Conservation (phyloP, 805 yeast species). For the Candida coquimbonensis region DNA sequence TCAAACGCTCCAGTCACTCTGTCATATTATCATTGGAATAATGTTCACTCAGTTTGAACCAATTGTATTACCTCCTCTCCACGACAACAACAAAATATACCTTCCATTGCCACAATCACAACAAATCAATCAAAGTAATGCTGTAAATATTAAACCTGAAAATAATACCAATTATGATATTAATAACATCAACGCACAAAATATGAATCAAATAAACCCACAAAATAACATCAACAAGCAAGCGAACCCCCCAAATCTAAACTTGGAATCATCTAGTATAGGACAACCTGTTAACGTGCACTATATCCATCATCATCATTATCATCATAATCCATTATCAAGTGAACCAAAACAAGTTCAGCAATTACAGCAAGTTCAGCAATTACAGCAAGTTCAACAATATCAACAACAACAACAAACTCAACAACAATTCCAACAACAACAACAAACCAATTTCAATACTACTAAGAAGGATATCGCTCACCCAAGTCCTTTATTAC, state of each 20-base stretch:
- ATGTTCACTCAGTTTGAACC: constrained; percentile 8
- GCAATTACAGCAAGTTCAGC: too few relatives aligned
- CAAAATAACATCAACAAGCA: constrained; percentile 6
- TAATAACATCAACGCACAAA: too few relatives aligned
- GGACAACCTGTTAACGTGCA: constrained; percentile 9
- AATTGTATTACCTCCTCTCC: constrained; percentile 9
- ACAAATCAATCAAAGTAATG: background rate
- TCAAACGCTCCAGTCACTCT: too few relatives aligned
- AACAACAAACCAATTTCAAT: too few relatives aligned
- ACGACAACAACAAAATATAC: constrained; percentile 5
- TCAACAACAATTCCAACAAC: background rate
- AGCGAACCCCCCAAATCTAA: background rate
- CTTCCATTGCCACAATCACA: constrained; percentile 7
- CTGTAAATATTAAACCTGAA: too few relatives aligned
- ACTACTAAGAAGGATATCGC: background rate
- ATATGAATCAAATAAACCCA: background rate
- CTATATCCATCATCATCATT: constrained; percentile 7
- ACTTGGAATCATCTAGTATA: background rate
- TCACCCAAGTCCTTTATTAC: constrained; percentile 8
- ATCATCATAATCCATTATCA: constrained; percentile 4
- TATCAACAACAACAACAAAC: background rate
- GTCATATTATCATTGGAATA: background rate
- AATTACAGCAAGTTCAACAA: too few relatives aligned
- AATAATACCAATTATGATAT: too few relatives aligned
- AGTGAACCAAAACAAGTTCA: too few relatives aligned